These are phyloP conservation scores for Coemansia sp. DNA, from an alignment of 192 early-diverging fungal genomes.

Conservation along the genomic window DNA sequence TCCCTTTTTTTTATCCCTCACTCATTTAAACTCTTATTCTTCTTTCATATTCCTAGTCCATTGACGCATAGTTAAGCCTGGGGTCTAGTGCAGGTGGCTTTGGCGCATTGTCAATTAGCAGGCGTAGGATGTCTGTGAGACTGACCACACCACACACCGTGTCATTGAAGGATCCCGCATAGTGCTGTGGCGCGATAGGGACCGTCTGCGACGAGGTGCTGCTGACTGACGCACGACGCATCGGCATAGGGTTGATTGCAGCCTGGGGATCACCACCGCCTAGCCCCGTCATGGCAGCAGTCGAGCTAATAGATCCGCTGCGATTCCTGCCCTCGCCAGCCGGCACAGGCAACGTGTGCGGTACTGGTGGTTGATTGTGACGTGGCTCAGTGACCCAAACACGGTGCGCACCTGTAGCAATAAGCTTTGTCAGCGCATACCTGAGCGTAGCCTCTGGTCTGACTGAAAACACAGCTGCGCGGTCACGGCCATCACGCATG, in stretches of 20 bases:
- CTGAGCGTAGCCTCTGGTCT: slow-evolving; percentile 66
- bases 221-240: slow-evolving; percentile 34
- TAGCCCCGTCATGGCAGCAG: not conserved
- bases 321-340: not conserved
- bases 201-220: slow-evolving; percentile 41
- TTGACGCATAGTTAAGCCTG: slow-evolving; percentile 42
- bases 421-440: slow-evolving; percentile 70
- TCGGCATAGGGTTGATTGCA: not conserved
- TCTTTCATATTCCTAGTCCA: slow-evolving; percentile 30
- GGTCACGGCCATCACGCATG: slow-evolving; percentile 62
- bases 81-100: slow-evolving; percentile 7
- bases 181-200: slow-evolving; percentile 18
- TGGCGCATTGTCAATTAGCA: slow-evolving; percentile 52
- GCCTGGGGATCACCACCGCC: not conserved
- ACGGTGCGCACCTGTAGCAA: slow-evolving; percentile 78
- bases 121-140: slow-evolving; percentile 73
- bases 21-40: slow-evolving; percentile 5
- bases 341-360: too few species aligned
- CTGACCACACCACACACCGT: slow-evolving; percentile 64
- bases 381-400: slow-evolving; percentile 64
- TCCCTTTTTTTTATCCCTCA: not conserved
- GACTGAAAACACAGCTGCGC: slow-evolving; percentile 71
- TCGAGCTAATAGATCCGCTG: not conserved
- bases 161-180: slow-evolving; percentile 37
- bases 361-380: too few species aligned